phyloP scores from a whole-genome alignment of 208 protist genomes.

The Trichomonas gallinae region DNA sequence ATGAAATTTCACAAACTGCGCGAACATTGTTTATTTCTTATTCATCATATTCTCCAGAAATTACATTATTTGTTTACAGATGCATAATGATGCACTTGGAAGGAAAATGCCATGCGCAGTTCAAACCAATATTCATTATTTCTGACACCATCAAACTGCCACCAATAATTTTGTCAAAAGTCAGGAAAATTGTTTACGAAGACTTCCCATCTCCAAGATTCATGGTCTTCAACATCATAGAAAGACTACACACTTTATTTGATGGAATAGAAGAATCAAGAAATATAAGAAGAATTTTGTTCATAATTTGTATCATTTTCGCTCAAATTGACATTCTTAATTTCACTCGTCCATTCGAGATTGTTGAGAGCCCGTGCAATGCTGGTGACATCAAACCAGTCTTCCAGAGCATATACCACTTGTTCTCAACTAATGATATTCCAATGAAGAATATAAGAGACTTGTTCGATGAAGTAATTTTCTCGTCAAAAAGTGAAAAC shows the following conservation, averaged over 20 bases:
- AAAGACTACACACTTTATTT: neutral
- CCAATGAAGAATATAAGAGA: neutral
- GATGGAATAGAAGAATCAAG: neutral
- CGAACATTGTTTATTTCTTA: neutral
- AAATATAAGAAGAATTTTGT: neutral
- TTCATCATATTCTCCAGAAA: neutral
- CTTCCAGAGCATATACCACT: neutral
- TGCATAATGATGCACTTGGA: neutral
- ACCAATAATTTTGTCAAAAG: neutral
- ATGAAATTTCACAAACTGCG: neutral
- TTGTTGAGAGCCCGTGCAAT: neutral
- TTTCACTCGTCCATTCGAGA: neutral
- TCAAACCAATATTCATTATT: neutral
- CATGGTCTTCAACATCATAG: neutral
- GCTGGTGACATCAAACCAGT: neutral
- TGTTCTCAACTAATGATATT: neutral
- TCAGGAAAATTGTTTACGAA: neutral
- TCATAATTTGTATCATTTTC: neutral
- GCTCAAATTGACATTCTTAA: neutral
- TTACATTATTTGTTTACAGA: neutral
- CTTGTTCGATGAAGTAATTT: neutral
- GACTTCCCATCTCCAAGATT: neutral
- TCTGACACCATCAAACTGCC: neutral
- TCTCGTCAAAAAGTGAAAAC: neutral
- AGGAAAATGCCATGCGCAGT: neutral